A percentile compares a stretch with the other conserved stretches of the same genome.
Conservation (phyloP, 768 basidiomycete genomes). For the Scleroderma citrinum region DNA sequence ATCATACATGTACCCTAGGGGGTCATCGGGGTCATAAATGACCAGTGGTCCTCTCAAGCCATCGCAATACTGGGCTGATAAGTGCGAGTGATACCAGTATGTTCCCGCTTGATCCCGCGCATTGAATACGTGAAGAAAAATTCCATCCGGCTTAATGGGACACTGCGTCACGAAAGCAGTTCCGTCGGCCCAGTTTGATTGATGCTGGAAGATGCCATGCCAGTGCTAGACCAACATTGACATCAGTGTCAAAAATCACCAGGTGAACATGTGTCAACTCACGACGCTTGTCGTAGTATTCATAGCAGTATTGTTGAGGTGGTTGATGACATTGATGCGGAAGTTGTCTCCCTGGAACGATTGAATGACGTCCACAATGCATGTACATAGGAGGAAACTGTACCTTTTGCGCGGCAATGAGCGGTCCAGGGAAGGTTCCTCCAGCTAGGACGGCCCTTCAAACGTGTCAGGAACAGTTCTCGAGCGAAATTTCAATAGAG, state of each 20-base stretch:
- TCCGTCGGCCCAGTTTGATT: conserved; percentile 42
- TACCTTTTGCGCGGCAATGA: conserved; percentile 40
- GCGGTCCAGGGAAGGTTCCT: conserved; percentile 44
- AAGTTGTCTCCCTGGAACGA: conserved; percentile 28
- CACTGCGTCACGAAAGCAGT: conserved; percentile 33
- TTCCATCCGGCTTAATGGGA: conserved; percentile 19
- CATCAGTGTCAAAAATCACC: neutral
- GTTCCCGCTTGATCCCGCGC: conserved; percentile 21
- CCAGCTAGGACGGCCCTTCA: conserved; percentile 39
- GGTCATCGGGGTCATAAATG: conserved; percentile 39
- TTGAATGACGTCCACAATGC: neutral
- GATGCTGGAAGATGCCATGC: conserved; percentile 47
- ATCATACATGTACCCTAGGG: conserved; percentile 33
- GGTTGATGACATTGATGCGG: conserved; percentile 33
- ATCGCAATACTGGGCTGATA: conserved; percentile 36
- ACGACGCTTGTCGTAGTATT: conserved; percentile 32
- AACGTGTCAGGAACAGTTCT: neutral
- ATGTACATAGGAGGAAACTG: neutral
- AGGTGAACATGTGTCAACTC: conserved; percentile 8
- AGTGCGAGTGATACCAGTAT: conserved; percentile 35
- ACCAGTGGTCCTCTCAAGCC: conserved; percentile 36
- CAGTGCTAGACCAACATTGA: conserved; percentile 38
- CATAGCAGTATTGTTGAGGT: conserved; percentile 28
- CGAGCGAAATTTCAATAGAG: neutral
- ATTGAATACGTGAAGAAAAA: conserved; percentile 16